phyloP scores from a whole-genome alignment of 495 filamentous ascomycete genomes.

The Talaromyces nanjingensis region DNA sequence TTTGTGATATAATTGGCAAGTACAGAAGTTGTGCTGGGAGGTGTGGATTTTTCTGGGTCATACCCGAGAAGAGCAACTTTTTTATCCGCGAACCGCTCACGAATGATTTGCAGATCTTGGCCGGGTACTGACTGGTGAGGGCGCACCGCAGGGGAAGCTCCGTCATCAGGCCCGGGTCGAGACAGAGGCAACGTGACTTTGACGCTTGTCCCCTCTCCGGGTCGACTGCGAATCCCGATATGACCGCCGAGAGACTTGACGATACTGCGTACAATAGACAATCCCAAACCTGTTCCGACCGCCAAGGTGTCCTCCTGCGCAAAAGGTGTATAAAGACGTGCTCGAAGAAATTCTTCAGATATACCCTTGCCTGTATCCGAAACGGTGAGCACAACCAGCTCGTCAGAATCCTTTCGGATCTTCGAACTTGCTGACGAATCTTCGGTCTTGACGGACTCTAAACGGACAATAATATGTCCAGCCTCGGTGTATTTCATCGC shows the following conservation, averaged over 20 bases:
- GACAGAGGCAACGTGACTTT: slow-evolving; percentile 40
- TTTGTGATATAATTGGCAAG: slow-evolving; percentile 28
- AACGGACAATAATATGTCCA: slow-evolving; percentile 57
- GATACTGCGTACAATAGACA: slow-evolving; percentile 50
- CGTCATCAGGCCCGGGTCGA: slow-evolving; percentile 20
- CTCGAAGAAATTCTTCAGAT: slow-evolving; percentile 61
- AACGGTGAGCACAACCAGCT: slow-evolving; percentile 45
- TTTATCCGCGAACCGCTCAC: slow-evolving; percentile 19
- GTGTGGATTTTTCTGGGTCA: slow-evolving; percentile 13
- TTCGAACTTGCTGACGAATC: background rate
- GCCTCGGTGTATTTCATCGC: slow-evolving; percentile 69
- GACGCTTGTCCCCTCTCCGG: slow-evolving; percentile 44
- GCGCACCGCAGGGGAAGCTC: slow-evolving; percentile 15
- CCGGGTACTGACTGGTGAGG: slow-evolving; percentile 7
- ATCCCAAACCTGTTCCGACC: slow-evolving; percentile 46
- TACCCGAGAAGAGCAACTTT: slow-evolving; percentile 28
- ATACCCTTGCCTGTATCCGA: slow-evolving; percentile 70
- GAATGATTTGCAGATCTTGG: slow-evolving; percentile 15
- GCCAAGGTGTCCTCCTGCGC: slow-evolving; percentile 62
- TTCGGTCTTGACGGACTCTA: slow-evolving; percentile 34
- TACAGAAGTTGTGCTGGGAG: slow-evolving; percentile 12
- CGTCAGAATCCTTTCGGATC: slow-evolving; percentile 24
- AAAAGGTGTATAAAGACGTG: slow-evolving; percentile 65
- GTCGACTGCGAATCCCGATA: slow-evolving; percentile 44
- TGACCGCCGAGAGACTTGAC: slow-evolving; percentile 46